phyloP scores from a whole-genome alignment of 2,329 filamentous ascomycete species.

The Botrytis byssoidea region DNA sequence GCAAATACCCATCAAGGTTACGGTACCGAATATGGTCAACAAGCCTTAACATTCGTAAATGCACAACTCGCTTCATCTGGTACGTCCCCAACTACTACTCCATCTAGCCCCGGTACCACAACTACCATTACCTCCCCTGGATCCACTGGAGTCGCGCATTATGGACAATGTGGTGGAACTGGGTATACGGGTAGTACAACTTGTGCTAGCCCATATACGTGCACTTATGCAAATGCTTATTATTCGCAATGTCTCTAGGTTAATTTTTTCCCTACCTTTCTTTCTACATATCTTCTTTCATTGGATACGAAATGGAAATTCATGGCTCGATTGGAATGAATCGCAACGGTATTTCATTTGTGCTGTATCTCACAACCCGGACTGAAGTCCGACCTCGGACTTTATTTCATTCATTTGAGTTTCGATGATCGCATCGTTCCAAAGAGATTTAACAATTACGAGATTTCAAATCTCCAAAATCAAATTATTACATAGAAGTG shows the following conservation, averaged over 20 bases:
- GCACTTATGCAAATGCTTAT: conserved; percentile 24
- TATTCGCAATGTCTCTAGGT: conserved; percentile 29
- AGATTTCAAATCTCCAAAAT: neutral
- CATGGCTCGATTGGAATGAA: neutral
- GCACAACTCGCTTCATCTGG: conserved; percentile 43
- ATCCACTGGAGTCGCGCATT: conserved; percentile 10
- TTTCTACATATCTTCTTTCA: neutral
- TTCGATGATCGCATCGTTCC: neutral
- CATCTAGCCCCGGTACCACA: conserved; percentile 12
- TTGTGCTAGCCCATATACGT: conserved; percentile 25
- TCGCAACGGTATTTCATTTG: neutral
- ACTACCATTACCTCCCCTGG: conserved; percentile 4
- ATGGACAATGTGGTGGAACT: conserved; percentile 25
- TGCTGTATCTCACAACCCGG: neutral
- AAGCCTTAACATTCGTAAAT: conserved; percentile 57
- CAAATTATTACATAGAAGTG: neutral
- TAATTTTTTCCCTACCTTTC: conserved; percentile 4
- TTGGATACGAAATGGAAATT: neutral
- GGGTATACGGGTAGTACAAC: conserved; percentile 25
- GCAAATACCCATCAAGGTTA: conserved; percentile 56
- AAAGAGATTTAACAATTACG: neutral
- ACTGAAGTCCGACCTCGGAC: neutral
- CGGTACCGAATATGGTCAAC: conserved; percentile 53
- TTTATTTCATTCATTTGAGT: neutral
- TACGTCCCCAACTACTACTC: conserved; percentile 13